Conservation (phyloP, 352 stramenopile genomes). For the Phytophthora ramorum region DNA sequence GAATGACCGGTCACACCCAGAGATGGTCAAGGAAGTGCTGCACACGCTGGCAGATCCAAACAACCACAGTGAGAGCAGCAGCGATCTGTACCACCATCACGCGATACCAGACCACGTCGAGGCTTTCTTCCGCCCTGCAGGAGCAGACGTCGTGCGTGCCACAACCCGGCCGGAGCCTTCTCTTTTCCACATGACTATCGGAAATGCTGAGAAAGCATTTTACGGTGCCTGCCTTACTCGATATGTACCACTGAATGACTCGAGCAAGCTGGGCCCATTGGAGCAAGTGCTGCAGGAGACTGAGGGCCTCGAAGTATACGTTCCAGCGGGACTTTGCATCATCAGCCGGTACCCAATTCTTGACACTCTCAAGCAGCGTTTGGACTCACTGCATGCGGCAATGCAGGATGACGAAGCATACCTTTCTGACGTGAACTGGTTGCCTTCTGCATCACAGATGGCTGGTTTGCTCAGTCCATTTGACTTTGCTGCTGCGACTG, state of each 20-base stretch:
- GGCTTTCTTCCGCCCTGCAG: constrained; percentile 77
- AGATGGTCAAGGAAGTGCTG: constrained; percentile 75
- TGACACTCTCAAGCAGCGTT: constrained; percentile 76
- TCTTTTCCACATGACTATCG: constrained; percentile 88
- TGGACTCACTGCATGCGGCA: constrained; percentile 66
- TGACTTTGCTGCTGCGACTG: constrained; percentile 50
- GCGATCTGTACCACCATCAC: constrained; percentile 76
- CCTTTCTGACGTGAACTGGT: constrained; percentile 61
- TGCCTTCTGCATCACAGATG: constrained; percentile 65
- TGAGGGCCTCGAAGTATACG: constrained; percentile 83
- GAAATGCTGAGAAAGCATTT: constrained; percentile 82
- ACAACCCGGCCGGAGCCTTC: constrained; percentile 65
- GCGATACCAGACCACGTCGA: constrained; percentile 86
- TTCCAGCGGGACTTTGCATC: constrained; percentile 79
- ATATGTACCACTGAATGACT: constrained; percentile 76
- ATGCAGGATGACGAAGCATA: constrained; percentile 68
- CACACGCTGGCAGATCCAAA: constrained; percentile 67
- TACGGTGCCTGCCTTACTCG: constrained; percentile 83
- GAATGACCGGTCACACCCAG: constrained; percentile 59
- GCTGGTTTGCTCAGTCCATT: constrained; percentile 68
- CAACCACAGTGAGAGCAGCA: constrained; percentile 51
- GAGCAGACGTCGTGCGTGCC: constrained; percentile 64
- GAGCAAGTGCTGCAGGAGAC: constrained; percentile 83
- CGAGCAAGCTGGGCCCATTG: constrained; percentile 70
- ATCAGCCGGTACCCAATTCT: constrained; percentile 86